phyloP scores from a whole-genome alignment of 2,329 filamentous ascomycete species.

The Cadophora malorum region DNA sequence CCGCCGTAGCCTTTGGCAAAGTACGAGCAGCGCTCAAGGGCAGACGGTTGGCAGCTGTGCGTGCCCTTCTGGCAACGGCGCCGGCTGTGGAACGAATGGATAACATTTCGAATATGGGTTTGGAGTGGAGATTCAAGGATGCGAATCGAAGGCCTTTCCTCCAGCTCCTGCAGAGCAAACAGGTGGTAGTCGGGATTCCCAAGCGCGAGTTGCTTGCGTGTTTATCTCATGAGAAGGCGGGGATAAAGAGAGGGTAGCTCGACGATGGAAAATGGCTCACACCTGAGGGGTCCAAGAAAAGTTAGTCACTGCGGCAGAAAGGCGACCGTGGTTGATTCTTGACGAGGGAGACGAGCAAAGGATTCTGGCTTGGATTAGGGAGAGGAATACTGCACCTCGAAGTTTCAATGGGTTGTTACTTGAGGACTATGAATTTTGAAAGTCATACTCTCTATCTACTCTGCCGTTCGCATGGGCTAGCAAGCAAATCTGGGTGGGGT shows the following conservation, averaged over 20 bases:
- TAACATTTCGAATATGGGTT: slow-evolving; percentile 41
- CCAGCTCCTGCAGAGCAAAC: slow-evolving; percentile 41
- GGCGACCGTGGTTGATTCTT: not conserved
- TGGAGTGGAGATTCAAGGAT: slow-evolving; percentile 34
- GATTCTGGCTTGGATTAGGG: slow-evolving; percentile 2
- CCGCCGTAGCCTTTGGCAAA: slow-evolving; percentile 41
- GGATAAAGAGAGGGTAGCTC: slow-evolving; percentile 23
- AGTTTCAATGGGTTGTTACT: slow-evolving; percentile 29
- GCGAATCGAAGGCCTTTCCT: slow-evolving; percentile 28
- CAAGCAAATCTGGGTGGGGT: slow-evolving; percentile 16
- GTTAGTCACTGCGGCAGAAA: slow-evolving; percentile 8
- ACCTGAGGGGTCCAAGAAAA: slow-evolving; percentile 20
- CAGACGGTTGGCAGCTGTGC: slow-evolving; percentile 38
- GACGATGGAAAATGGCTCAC: slow-evolving; percentile 38
- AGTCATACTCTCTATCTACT: slow-evolving; percentile 14
- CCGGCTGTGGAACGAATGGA: slow-evolving; percentile 44
- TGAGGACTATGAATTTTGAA: slow-evolving; percentile 7
- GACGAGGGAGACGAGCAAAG: slow-evolving; percentile 7
- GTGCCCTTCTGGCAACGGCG: slow-evolving; percentile 42
- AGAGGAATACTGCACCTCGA: slow-evolving; percentile 28
- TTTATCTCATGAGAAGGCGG: slow-evolving; percentile 42
- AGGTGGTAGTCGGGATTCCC: slow-evolving; percentile 35
- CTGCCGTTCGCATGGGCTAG: slow-evolving; percentile 16
- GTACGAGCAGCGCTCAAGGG: slow-evolving; percentile 37
- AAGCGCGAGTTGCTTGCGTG: slow-evolving; percentile 32